Base-by-base conservation (phyloP, 768 basidiomycete genomes). In the Cystofilobasidium ferigula region DNA sequence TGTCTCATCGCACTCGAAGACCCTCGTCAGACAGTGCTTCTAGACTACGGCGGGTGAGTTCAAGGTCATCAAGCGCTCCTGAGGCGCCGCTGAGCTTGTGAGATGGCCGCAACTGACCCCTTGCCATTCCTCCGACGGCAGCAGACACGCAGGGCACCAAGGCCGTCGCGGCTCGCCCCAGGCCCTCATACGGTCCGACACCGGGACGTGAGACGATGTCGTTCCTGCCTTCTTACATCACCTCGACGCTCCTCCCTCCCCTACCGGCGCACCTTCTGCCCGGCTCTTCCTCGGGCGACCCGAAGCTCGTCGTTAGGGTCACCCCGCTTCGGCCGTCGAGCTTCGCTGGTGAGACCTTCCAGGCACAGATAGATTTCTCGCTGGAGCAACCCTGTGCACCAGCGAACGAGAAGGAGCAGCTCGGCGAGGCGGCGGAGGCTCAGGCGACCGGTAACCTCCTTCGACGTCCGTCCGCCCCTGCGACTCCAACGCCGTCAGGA, bases 341-440 rank as follows among this genome's bases (percentile, higher is more conserved):
- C 10, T 67, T 61, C 35, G 65, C 65, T 5, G 65, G 65, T 12
- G 65, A 67, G 20, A 20, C 57, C 34, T 67, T 67, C 32, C 65
- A 67, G 60, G 65, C 65, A 14, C 47, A 57, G 28, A 61, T 67
- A 36, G 26, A 60, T 4, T 62, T 67, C 53, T 12, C 51, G 26
- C 51, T 54, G 4, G 51, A 54, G 51, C 5, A 54, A n/a, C 30
- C 14, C 30, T 14, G 18, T 8, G n/a, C 22, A 9, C 4, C 47
- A 14, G 3, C 24, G 10, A n/a, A 4, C 22, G 22, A 24, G 22
- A 53, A 42, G 40, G 40, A 42, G 40, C 40, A 10, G 10, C 10
- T 10, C 40, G 10, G 10, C 40, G 40, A 42, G 40, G 40, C 10
- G 48, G 18, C 3, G 30, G 18, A 32, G 20, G 3, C 38, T 35